Percentiles rank a stretch among this genome's conserved stretches.
Conservation (phyloP, 2,329 filamentous ascomycete genomes). For the Colletotrichum melonis region DNA sequence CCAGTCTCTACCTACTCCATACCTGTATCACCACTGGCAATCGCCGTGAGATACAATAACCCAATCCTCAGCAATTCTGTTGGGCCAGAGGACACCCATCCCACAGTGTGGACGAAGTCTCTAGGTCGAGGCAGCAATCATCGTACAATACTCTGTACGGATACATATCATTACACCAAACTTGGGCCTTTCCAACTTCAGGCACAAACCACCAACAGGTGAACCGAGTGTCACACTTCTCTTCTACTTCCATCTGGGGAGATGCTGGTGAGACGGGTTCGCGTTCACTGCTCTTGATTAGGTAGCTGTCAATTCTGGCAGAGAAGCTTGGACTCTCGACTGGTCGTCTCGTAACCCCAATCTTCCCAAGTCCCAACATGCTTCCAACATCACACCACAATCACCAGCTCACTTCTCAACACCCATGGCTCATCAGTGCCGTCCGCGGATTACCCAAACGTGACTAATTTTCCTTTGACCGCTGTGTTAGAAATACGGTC, state of each 20-base stretch:
- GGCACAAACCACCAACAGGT: background rate
- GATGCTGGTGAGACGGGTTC: conserved; percentile 1
- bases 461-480: background rate
- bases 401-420: conserved; percentile 3
- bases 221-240: conserved; percentile 7
- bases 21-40: background rate
- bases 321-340: conserved; percentile 7
- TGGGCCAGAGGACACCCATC: background rate
- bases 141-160: background rate
- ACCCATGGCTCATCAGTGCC: background rate
- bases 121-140: background rate
- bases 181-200: background rate
- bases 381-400: conserved; percentile 21
- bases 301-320: background rate
- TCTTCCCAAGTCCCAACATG: background rate
- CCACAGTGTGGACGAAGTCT: background rate
- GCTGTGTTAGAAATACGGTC: background rate
- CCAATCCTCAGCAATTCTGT: background rate
- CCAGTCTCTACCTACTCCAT: background rate
- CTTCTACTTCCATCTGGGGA: background rate
- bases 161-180: no score
- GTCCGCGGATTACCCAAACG: conserved; percentile 20
- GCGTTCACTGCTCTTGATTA: background rate
- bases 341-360: background rate
- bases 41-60: background rate